phyloP scores from a whole-genome alignment of 371 early-diverging fungal species.

The Batkoa obscura region DNA sequence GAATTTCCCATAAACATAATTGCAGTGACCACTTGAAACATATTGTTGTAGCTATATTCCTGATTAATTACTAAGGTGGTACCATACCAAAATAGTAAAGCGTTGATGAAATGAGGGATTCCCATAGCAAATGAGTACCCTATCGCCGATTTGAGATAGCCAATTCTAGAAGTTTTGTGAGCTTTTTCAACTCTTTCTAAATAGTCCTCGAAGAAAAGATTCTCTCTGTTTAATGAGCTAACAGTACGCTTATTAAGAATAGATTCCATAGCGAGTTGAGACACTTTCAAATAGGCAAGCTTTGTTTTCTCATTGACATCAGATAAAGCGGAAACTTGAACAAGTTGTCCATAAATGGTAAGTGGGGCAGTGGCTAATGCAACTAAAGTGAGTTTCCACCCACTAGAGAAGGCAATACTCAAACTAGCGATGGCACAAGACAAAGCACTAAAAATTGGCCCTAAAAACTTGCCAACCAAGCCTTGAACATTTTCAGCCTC shows the following conservation, averaged over 20 bases:
- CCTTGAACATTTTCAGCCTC: conserved; percentile 55
- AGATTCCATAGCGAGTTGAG: conserved; percentile 65
- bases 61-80: conserved; percentile 21
- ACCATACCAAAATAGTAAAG: conserved; percentile 25
- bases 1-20: conserved; percentile 45
- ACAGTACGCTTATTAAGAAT: conserved; percentile 74
- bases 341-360: conserved; percentile 18
- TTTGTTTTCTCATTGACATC: conserved; percentile 36
- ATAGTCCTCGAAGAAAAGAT: conserved; percentile 35
- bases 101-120: conserved; percentile 37
- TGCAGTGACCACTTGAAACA: conserved; percentile 46
- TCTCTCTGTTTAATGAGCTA: conserved; percentile 57
- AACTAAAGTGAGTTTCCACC: conserved; percentile 74
- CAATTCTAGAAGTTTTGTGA: conserved; percentile 31
- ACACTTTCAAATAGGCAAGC: conserved; percentile 44
- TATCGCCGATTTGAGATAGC: conserved; percentile 30
- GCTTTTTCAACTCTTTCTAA: conserved; percentile 34
- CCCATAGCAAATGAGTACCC: conserved; percentile 50
- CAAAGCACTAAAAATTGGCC: conserved; percentile 31
- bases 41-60: conserved; percentile 21
- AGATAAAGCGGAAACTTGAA: conserved; percentile 14
- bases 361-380: conserved; percentile 26
- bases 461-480: conserved; percentile 42
- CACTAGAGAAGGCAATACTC: conserved; percentile 35
- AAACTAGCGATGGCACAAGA: conserved; percentile 22